Evolutionary conservation across 495 filamentous ascomycete species (phyloP).

Genomic region (Penicillium canescens): DNA sequence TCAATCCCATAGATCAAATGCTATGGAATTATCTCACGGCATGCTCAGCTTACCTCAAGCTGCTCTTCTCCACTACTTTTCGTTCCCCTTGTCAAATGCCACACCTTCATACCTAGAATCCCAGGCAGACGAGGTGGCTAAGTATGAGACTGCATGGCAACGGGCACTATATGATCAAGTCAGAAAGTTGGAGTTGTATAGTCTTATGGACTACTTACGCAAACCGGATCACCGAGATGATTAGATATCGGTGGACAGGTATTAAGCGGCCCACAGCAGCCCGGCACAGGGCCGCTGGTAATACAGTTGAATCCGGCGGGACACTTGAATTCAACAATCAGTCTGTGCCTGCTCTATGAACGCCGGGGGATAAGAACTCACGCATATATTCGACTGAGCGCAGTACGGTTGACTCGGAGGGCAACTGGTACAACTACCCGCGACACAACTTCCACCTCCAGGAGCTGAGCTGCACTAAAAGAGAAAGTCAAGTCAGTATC

Average conservation of each 20-base stretch:
- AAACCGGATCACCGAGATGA: slow-evolving; percentile 14
- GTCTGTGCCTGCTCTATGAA: neutral
- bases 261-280: slow-evolving; percentile 18
- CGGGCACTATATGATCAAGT: slow-evolving; percentile 8
- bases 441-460: slow-evolving; percentile 18
- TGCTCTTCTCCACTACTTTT: neutral
- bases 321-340: slow-evolving; percentile 10
- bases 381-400: slow-evolving; percentile 14
- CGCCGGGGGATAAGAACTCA: slow-evolving; percentile 3
- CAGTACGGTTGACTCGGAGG: slow-evolving; percentile 14
- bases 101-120: neutral
- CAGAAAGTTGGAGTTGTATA: neutral
- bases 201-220: slow-evolving; percentile 14
- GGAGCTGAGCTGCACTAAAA: slow-evolving; percentile 14
- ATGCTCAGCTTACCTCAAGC: too few species aligned
- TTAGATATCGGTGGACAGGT: slow-evolving; percentile 17
- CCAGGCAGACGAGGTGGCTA: slow-evolving; percentile 5
- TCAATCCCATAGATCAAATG: too few species aligned
- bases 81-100: neutral
- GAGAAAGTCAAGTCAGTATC: neutral
- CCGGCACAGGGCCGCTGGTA: slow-evolving; percentile 13
- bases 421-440: slow-evolving; percentile 12
- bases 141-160: slow-evolving; percentile 9
- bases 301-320: slow-evolving; percentile 16
- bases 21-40: too few species aligned